A percentile compares a stretch with the other conserved stretches of the same genome.
These are phyloP conservation scores for barley (Hordeum vulgare) DNA, from an alignment of 176 grass and related monocot genomes.

Conservation along the genomic window DNA sequence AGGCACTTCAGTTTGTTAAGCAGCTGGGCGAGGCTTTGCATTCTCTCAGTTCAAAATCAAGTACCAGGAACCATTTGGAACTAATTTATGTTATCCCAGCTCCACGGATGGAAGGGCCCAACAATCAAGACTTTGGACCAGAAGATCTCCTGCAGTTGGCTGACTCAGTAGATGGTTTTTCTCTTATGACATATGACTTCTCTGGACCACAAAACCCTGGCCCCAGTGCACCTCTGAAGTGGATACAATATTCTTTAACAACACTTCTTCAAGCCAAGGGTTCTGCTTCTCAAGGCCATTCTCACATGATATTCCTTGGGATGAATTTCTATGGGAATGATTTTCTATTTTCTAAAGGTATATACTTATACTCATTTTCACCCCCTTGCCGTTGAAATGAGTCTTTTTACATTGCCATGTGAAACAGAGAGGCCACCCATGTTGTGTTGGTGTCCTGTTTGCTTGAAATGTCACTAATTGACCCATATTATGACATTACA, in stretches of 20 bases:
- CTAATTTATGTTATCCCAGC: slow-evolving; percentile 85
- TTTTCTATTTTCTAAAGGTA: slow-evolving; percentile 81
- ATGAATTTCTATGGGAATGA: slow-evolving; percentile 98
- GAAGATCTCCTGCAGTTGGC: slow-evolving; percentile 61
- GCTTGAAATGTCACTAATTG: slow-evolving; percentile 12
- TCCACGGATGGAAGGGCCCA: slow-evolving; percentile 47
- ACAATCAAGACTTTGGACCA: slow-evolving; percentile 59
- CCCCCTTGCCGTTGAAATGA: background rate
- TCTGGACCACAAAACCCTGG: slow-evolving; percentile 88
- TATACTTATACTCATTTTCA: slow-evolving; percentile 22
- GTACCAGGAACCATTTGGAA: slow-evolving; percentile 40
- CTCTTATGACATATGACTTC: slow-evolving; percentile 98
- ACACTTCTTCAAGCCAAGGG: slow-evolving; percentile 50
- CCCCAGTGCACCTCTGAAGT: slow-evolving; percentile 81
- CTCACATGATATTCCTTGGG: slow-evolving; percentile 78
- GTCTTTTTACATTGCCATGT: background rate
- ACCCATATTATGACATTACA: background rate
- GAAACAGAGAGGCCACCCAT: background rate
- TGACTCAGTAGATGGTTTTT: slow-evolving; percentile 77
- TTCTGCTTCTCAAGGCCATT: slow-evolving; percentile 20
- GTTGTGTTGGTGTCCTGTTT: background rate
- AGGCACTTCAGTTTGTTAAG: slow-evolving; percentile 84
- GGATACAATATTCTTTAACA: slow-evolving; percentile 57
- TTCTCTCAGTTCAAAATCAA: slow-evolving; percentile 51
- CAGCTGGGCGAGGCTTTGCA: slow-evolving; percentile 67